These are phyloP conservation scores for Phytomonas sp. DNA, from an alignment of 208 protist genomes.

Conservation along the genomic window DNA sequence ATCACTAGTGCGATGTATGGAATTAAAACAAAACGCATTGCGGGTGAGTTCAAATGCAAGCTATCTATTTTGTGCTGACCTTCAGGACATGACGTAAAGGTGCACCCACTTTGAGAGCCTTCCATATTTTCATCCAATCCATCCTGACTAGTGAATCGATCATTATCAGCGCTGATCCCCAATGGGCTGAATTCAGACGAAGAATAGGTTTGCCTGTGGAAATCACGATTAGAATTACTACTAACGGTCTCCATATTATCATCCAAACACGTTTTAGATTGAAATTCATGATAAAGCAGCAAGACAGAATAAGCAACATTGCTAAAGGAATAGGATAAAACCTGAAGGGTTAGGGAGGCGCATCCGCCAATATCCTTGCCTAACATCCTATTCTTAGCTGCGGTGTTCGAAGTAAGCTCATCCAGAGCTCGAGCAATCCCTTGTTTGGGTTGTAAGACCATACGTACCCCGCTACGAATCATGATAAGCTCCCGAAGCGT, in stretches of 20 bases:
- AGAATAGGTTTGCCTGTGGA: neutral
- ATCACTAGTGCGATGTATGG: slow-evolving; percentile 72
- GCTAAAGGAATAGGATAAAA: slow-evolving; percentile 52
- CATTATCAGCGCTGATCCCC: neutral
- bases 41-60: slow-evolving; percentile 24
- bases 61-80: neutral
- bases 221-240: neutral
- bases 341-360: slow-evolving; percentile 62
- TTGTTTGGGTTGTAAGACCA: slow-evolving; percentile 66
- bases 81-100: neutral
- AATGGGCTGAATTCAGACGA: neutral
- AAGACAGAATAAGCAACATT: slow-evolving; percentile 29
- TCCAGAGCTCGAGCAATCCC: slow-evolving; percentile 44
- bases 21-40: slow-evolving; percentile 61
- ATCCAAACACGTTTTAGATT: neutral
- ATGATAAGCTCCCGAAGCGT: slow-evolving; percentile 55
- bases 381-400: slow-evolving; percentile 59
- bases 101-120: neutral
- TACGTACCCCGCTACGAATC: slow-evolving; percentile 46
- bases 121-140: neutral
- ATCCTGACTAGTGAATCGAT: neutral
- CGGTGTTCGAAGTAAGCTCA: slow-evolving; percentile 6
- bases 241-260: neutral
- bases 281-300: slow-evolving; percentile 16
- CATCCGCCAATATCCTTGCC: slow-evolving; percentile 63